phyloP scores from a whole-genome alignment of 768 basidiomycete species.

The Phaffia australis region DNA sequence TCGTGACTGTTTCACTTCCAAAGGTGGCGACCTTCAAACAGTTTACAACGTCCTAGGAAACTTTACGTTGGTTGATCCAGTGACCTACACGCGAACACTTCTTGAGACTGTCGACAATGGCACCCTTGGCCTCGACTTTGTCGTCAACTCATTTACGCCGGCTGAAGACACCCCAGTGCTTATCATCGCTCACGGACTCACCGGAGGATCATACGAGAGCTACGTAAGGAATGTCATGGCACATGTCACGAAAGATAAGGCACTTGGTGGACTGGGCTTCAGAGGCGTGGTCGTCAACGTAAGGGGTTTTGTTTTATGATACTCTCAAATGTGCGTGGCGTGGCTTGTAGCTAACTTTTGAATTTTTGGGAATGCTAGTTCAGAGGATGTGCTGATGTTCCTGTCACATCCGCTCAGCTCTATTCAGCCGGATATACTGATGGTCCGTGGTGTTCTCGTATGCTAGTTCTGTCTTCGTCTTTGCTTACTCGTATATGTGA shows the following conservation, averaged over 20 bases:
- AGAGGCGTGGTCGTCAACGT: conserved; percentile 84
- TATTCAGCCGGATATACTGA: conserved; percentile 81
- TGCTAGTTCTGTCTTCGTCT: not conserved
- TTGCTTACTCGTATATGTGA: not conserved
- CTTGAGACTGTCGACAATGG: conserved; percentile 42
- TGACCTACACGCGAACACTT: conserved; percentile 34
- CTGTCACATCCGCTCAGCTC: conserved; percentile 67
- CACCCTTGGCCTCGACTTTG: conserved; percentile 37
- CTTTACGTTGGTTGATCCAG: conserved; percentile 39
- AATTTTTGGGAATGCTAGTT: not conserved
- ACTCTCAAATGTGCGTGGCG: not conserved
- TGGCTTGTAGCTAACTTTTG: not conserved
- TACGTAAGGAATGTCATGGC: conserved; percentile 76
- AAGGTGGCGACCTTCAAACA: conserved; percentile 41
- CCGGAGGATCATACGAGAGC: conserved; percentile 41
- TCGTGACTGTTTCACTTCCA: not conserved
- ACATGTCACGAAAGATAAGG: conserved; percentile 57
- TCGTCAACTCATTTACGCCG: conserved; percentile 30
- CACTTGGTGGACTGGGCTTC: conserved; percentile 75
- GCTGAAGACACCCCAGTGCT: conserved; percentile 40
- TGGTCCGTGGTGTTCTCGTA: not conserved
- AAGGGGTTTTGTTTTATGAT: conserved; percentile 61
- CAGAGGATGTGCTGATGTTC: conserved; percentile 51
- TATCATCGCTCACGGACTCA: conserved; percentile 43
- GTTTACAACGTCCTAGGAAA: conserved; percentile 39